A percentile compares a stretch with the other conserved stretches of the same genome.
These are phyloP conservation scores for Echria macrotheca DNA, from an alignment of 495 filamentous ascomycete genomes.

Conservation along the genomic window DNA sequence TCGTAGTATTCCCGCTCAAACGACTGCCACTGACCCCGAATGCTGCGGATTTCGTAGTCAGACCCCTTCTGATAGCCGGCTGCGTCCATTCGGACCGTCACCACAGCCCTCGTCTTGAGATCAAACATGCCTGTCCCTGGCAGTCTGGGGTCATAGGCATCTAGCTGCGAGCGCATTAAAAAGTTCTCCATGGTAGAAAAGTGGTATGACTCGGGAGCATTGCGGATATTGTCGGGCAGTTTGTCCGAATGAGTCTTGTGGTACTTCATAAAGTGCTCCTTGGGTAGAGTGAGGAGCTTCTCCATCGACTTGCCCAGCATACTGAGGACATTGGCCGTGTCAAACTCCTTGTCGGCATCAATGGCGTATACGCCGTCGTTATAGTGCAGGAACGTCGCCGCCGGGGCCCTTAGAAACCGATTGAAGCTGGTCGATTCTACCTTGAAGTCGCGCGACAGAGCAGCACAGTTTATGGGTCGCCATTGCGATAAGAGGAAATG, in stretches of 20 bases:
- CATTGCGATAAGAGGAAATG: conserved; percentile 86
- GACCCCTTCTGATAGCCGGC: conserved; percentile 63
- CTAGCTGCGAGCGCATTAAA: conserved; percentile 91
- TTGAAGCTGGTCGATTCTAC: conserved; percentile 62
- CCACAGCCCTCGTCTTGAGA: conserved; percentile 88
- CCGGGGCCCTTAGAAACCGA: conserved; percentile 59
- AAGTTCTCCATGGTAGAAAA: conserved; percentile 88
- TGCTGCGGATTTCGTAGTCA: conserved; percentile 79
- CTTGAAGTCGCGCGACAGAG: conserved; percentile 61
- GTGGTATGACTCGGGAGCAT: conserved; percentile 70
- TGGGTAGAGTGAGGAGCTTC: conserved; percentile 81
- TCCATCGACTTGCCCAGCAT: conserved; percentile 94
- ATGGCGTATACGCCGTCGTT: conserved; percentile 90
- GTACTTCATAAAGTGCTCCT: conserved; percentile 79
- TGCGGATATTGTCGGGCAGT: conserved; percentile 58
- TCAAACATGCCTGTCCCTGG: conserved; percentile 96
- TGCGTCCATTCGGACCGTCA: conserved; percentile 82
- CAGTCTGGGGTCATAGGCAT: conserved; percentile 80
- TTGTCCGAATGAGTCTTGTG: conserved; percentile 58
- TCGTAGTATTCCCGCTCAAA: conserved; percentile 95
- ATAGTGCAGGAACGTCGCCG: conserved; percentile 78
- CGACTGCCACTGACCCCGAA: conserved; percentile 73
- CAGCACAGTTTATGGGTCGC: conserved; percentile 60
- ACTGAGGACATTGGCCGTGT: conserved; percentile 76
- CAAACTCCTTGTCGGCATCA: conserved; percentile 92